A percentile compares a stretch with the other conserved stretches of the same genome.
Conservation (phyloP, 768 basidiomycete species). For the Cystoderma amianthinum region DNA sequence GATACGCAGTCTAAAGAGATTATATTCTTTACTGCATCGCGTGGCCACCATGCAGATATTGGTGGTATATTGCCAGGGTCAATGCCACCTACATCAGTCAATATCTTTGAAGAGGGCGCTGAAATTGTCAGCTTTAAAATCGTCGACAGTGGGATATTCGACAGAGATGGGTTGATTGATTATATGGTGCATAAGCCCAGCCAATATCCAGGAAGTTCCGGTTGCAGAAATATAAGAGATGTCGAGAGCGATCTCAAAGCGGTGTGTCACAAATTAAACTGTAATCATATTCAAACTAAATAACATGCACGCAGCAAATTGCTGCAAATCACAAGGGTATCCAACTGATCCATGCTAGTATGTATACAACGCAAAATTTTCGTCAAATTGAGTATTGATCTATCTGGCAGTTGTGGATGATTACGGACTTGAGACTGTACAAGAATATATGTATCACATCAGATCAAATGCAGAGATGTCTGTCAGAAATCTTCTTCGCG, state of each 20-base stretch:
- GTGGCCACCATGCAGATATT: slow-evolving; percentile 93
- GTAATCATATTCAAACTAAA: slow-evolving; percentile 1
- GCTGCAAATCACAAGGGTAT: slow-evolving; percentile 92
- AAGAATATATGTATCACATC: slow-evolving; percentile 92
- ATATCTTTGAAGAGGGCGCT: slow-evolving; percentile 91
- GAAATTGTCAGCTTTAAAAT: slow-evolving; percentile 90
- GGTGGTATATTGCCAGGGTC: slow-evolving; percentile 90
- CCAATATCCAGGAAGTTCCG: slow-evolving; percentile 78
- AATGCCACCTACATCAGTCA: slow-evolving; percentile 92
- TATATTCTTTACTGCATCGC: slow-evolving; percentile 89
- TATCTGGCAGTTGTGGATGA: slow-evolving; percentile 66
- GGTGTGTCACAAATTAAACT: slow-evolving; percentile 31
- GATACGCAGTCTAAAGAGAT: slow-evolving; percentile 56
- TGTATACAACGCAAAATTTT: slow-evolving; percentile 10
- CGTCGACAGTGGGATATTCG: slow-evolving; percentile 76
- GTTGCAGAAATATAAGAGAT: slow-evolving; percentile 80
- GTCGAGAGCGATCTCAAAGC: slow-evolving; percentile 92
- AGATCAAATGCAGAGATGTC: slow-evolving; percentile 82
- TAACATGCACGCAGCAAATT: slow-evolving; percentile 58
- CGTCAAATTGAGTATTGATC: not conserved
- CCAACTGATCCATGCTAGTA: slow-evolving; percentile 75
- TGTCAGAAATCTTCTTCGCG: slow-evolving; percentile 74
- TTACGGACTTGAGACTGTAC: slow-evolving; percentile 80
- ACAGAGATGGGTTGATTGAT: slow-evolving; percentile 65
- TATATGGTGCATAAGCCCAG: slow-evolving; percentile 81